phyloP scores from a whole-genome alignment of 768 basidiomycete genomes.

The Solioccasus polychromus region DNA sequence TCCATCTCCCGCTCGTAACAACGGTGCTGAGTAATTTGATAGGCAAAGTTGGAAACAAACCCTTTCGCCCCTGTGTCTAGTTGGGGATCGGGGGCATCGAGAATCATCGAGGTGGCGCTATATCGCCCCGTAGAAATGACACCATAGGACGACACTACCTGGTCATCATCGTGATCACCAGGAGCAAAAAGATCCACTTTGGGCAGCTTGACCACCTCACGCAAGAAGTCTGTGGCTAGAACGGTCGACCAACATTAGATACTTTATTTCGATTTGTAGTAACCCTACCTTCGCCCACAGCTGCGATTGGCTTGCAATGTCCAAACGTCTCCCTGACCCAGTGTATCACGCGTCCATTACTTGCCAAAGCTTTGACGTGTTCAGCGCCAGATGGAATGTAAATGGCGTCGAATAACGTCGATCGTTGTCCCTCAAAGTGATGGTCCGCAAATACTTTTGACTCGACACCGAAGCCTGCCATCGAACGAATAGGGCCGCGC shows the following conservation, averaged over 20 bases:
- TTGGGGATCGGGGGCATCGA: constrained; percentile 42
- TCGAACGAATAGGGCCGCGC: constrained; percentile 44
- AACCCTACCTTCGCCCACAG: constrained; percentile 56
- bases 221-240: constrained; percentile 48
- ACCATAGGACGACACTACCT: constrained; percentile 54
- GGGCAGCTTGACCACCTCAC: constrained; percentile 44
- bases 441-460: constrained; percentile 55
- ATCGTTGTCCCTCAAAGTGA: constrained; percentile 73
- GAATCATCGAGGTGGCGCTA: constrained; percentile 32
- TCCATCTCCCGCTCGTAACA: constrained; percentile 62
- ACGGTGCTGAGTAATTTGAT: constrained; percentile 63
- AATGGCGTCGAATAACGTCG: constrained; percentile 81
- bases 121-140: constrained; percentile 62
- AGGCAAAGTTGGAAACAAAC: constrained; percentile 57
- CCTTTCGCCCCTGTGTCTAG: constrained; percentile 47
- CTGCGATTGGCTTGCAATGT: constrained; percentile 82
- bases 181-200: constrained; percentile 41
- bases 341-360: constrained; percentile 72
- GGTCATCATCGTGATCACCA: constrained; percentile 26
- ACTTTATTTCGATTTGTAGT: neutral
- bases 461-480: constrained; percentile 27
- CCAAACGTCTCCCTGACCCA: constrained; percentile 84
- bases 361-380: constrained; percentile 54
- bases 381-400: constrained; percentile 70
- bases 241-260: neutral